Evolutionary conservation across 768 basidiomycete genomes (phyloP).

Genomic region (Mrakia hoshinonis): DNA sequence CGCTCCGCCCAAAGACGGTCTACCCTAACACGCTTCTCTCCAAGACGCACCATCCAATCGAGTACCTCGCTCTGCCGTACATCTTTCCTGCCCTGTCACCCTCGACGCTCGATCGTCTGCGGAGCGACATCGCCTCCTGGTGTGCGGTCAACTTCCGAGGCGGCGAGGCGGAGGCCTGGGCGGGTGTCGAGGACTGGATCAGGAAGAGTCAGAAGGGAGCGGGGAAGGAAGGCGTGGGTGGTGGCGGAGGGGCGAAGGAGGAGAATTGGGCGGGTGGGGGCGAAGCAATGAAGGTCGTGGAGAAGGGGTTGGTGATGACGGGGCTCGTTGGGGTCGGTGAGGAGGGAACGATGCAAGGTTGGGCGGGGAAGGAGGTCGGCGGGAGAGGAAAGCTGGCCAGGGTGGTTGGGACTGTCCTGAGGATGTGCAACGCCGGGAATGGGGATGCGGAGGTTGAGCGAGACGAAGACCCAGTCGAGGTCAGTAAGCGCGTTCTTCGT

Average conservation of each 20-base stretch:
- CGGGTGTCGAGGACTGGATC: slow-evolving; percentile 4
- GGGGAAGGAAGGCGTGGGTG: neutral
- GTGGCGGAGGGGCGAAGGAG: neutral
- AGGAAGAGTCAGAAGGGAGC: slow-evolving; percentile 3
- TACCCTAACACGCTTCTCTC: slow-evolving; percentile 65
- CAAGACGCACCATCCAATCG: neutral
- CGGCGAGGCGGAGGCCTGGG: neutral
- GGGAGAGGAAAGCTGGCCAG: no score
- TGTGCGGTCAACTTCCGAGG: neutral
- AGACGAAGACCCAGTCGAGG: no score
- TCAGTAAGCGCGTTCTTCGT: no score
- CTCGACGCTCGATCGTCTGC: neutral
- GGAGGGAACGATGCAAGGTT: no score
- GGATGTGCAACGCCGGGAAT: no score
- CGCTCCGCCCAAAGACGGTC: slow-evolving; percentile 68
- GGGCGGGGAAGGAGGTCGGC: no score
- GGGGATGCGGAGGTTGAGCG: no score
- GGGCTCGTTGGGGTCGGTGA: no score
- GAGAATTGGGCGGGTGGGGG: neutral
- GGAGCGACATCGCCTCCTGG: slow-evolving; percentile 6
- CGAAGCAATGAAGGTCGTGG: neutral
- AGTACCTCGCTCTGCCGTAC: slow-evolving; percentile 15
- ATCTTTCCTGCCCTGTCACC: slow-evolving; percentile 12
- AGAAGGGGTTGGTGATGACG: neutral
- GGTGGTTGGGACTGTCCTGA: no score